phyloP scores from a whole-genome alignment of 305 asterid genomes.

The Fraxinus xanthoxyloides region DNA sequence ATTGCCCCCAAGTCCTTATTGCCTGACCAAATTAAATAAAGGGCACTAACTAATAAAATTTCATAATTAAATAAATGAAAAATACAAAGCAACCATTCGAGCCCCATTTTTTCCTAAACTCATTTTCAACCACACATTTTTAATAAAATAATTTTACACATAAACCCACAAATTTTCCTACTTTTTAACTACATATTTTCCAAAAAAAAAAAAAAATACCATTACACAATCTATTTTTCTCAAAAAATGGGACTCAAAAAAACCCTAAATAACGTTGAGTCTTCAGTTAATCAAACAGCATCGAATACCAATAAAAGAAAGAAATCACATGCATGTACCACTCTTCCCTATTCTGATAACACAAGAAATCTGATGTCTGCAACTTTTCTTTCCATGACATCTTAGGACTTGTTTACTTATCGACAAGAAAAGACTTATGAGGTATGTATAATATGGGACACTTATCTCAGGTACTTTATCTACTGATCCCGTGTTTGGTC shows the following conservation, averaged over 20 bases:
- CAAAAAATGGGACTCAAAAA: neutral
- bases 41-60: neutral
- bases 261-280: neutral
- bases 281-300: neutral
- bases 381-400: conserved; percentile 12
- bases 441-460: neutral
- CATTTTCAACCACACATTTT: neutral
- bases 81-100: neutral
- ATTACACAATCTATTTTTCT: neutral
- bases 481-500: conserved; percentile 7
- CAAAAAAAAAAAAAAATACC: neutral
- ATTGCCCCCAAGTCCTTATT: neutral
- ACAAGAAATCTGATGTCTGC: conserved; percentile 3
- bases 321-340: neutral
- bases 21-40: neutral
- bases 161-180: neutral
- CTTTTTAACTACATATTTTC: neutral
- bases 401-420: conserved; percentile 20
- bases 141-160: neutral
- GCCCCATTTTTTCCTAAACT: neutral
- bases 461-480: neutral
- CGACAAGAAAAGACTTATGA: conserved; percentile 20
- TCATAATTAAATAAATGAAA: neutral
- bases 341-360: conserved; percentile 6
- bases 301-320: neutral